Evolutionary conservation across 140 eudicot species (phyloP), one percentile per base, ranked within the genome.

Genomic region (Erigeron philadelphicus): DNA sequence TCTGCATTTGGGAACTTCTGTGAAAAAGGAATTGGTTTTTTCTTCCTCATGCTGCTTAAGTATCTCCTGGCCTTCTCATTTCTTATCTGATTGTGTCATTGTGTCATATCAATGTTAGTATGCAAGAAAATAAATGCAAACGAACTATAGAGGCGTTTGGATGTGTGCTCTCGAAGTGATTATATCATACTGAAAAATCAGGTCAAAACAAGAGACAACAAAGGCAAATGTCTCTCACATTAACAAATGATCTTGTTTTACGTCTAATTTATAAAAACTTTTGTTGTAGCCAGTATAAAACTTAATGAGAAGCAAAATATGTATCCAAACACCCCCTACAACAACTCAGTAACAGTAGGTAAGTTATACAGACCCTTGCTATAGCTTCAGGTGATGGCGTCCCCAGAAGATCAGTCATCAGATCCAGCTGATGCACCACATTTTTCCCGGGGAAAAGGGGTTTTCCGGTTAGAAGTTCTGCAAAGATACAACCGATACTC

Each of bases 401-500:
- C 53, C 98, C 98, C 75, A 91, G 78, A 72, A 91, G 70, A 73
- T 91, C 97, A 1, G 97, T 91, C 96, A 91, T 91, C n/a, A 91
- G 57, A 70, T 91, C 98, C 84, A 91, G 77, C 70, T 91, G 98
- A 66, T 91, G 98, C 45, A 91, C 98, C 38, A 88, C 98, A 66
- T 91, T 91, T 71, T 91, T 91, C 49, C 98, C 98, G 0, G 98
- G 98, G 53, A 91, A 91, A 52, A 91, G 85, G 7, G 98, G 98
- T 66, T 91, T 91, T 41, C 98, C 98, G 0, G 98, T 91, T 64
- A 91, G 75, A 75, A 91, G 96, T 71, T 91, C 98, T 11, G 98
- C 86, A 81, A 91, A 91, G 43, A 91, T 91, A 83, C 98, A 91
- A n/a, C 98, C 98, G 77, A 91, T 88, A 80, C 98, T 91, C 98